Base-by-base conservation (phyloP, 441 rosid genomes). In the Pelargonium australe region DNA sequence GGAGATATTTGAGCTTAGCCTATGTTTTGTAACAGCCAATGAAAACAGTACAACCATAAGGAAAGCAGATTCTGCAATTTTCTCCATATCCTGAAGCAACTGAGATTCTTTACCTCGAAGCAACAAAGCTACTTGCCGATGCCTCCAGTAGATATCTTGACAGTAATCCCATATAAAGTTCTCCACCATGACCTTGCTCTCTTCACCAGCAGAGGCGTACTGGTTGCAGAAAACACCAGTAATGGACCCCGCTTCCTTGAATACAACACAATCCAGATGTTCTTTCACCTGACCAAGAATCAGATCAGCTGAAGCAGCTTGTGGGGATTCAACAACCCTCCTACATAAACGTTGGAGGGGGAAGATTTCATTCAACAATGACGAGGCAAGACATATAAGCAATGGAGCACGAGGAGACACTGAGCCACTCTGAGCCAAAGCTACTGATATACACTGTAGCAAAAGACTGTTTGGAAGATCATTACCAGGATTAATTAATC, bases 11-110 rank as follows among this genome's bases (percentile, higher is more conserved):
- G 85, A 73, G 70, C 80, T 89, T 57, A 77, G 75, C 75, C 76
- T 84, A 34, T 87, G 90, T 79, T 88, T 94, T 2, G 86, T 82
- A 67, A 88, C 97, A 64, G 91, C 81, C 70, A 85, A 74, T 65
- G 96, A 77, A 75, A 89, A 94, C 72, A 91, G 82, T 2, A 82
- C 97, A 68, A 89, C 87, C 99, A 91, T 88, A 67, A 91, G 94
- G 77, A 91, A 94, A 70, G 94, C 88, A 76, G 97, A 90, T 78
- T 89, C 97, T 0, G 95, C 90, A 74, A 89, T 82, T 80, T 87
- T 87, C 81, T 91, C 96, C 71, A 89, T 75, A 77, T 81, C 82
- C 17, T 75, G 81, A 57, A 88, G 92, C 34, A 88, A 70, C 49
- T 68, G 79, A 70, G 83, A 85, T 14, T 87, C 85, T 68, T 78